phyloP scores from a whole-genome alignment of 2,329 filamentous ascomycete species.

The Calonectria honghensis region DNA sequence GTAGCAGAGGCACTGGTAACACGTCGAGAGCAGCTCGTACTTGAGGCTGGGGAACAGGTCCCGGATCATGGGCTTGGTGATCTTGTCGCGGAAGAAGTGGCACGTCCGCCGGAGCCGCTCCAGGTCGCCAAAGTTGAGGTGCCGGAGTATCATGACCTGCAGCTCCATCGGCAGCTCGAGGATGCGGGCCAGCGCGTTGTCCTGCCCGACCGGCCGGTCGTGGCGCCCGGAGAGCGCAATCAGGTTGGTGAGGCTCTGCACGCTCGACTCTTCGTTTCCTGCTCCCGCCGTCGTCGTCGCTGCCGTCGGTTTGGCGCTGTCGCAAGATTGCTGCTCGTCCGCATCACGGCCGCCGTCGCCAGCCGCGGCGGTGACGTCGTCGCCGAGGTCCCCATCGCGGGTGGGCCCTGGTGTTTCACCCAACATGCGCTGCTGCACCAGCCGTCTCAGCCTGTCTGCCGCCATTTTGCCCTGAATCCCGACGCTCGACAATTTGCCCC shows the following conservation, averaged over 20 bases:
- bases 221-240: conserved; percentile 37
- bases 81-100: conserved; percentile 59
- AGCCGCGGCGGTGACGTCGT: not conserved
- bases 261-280: conserved; percentile 23
- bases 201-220: conserved; percentile 22
- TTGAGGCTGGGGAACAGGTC: conserved; percentile 60
- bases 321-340: not conserved
- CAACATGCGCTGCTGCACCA: conserved; percentile 28
- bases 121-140: conserved; percentile 66
- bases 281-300: not conserved
- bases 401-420: conserved; percentile 22
- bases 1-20: conserved; percentile 62
- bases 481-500: not conserved
- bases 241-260: conserved; percentile 33
- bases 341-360: not conserved
- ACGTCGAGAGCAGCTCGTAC: conserved; percentile 61
- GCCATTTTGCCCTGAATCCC: conserved; percentile 22
- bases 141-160: conserved; percentile 63
- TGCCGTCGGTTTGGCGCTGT: not conserved
- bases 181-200: conserved; percentile 47
- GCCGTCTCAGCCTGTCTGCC: conserved; percentile 23
- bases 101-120: conserved; percentile 65
- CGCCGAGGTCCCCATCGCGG: conserved; percentile 1
- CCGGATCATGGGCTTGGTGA: conserved; percentile 60
- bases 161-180: conserved; percentile 65